These are phyloP conservation scores for Peniophora sp. DNA, from an alignment of 1,284 basidiomycete genomes.

Conservation along the genomic window DNA sequence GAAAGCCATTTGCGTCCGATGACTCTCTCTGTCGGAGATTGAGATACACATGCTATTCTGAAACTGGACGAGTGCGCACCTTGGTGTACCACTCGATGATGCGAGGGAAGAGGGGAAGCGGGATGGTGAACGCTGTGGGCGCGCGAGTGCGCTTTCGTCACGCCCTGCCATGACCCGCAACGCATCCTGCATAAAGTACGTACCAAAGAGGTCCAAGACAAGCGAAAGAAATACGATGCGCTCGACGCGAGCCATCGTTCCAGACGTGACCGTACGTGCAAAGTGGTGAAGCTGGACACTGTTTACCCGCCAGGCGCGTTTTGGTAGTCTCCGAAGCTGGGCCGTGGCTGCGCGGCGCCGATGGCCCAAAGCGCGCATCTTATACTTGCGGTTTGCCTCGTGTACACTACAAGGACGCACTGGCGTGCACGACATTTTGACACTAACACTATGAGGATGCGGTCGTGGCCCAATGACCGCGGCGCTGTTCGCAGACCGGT, in stretches of 20 bases:
- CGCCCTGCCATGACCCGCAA: background rate
- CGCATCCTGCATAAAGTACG: conserved; percentile 13
- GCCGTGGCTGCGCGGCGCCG: too few relatives aligned
- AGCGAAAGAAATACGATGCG: conserved; percentile 78
- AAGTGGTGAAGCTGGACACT: background rate
- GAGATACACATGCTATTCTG: too few relatives aligned
- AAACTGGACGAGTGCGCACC: conserved; percentile 29
- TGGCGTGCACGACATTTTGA: too few relatives aligned
- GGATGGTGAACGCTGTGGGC: conserved; percentile 78
- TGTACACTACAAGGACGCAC: too few relatives aligned
- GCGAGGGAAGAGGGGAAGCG: conserved; percentile 85
- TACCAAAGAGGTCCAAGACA: conserved; percentile 78
- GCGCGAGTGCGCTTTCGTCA: background rate
- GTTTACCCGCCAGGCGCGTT: background rate
- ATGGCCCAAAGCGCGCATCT: too few relatives aligned
- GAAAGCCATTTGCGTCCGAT: conserved; percentile 59
- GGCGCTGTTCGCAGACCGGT: too few relatives aligned
- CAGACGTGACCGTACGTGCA: background rate
- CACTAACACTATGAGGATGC: background rate
- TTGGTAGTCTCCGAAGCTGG: too few relatives aligned
- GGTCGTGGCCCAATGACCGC: background rate
- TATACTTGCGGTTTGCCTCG: too few relatives aligned
- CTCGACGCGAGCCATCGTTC: conserved; percentile 56
- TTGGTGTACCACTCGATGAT: conserved; percentile 84
- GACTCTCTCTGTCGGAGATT: conserved; percentile 72